Evolutionary conservation across 2,329 filamentous ascomycete genomes (phyloP), one percentile per base, ranked within the genome.

Genomic region (Paracorniculantispora psalliotae): DNA sequence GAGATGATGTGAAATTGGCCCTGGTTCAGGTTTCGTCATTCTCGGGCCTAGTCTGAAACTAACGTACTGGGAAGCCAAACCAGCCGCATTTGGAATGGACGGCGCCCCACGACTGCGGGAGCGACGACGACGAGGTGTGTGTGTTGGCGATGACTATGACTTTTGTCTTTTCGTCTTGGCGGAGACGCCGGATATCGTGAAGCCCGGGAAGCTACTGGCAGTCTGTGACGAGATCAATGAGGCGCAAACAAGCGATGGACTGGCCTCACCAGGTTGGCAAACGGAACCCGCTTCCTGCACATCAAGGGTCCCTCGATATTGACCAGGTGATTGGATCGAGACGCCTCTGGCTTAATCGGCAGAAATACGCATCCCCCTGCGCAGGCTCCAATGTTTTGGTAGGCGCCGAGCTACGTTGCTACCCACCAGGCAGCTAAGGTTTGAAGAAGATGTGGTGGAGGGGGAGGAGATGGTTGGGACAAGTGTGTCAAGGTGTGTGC

Each of bases 81-180:
- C 49, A 50, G 58, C 63, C 63, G 63, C 63, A 62, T 64, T 52
- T 54, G 63, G 63, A 61, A 64, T 63, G 59, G 57, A 37, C 4
- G 7, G 30, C 4, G 30, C 56, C 56, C 56, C 39, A 52, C 56
- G 48, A 26, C 12, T 37, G 6, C 10, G 33, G 33, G 33, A 37
- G 25, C 28, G 26, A 19, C 19, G 28, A 46, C 35, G 50, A 19
- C 28, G 41, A 55, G 8, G 28, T 26, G 48, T 33, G 41, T 47
- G 28, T 9, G 17, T 19, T 25, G 15, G 52, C 23, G 41, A 55
- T 26, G 21, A 35, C 19, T 33, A n/a, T 37, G 33, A 35, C 26
- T 37, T 37, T 37, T 37, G 15, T 33, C 23, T 46, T 44, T 54
- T 35, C 17, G 19, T 28, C 8, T 26, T 33, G 30, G 23, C 39